These are phyloP conservation scores for Nakazawaea ambrosiae DNA, from an alignment of 805 yeast species.

Conservation along the genomic window DNA sequence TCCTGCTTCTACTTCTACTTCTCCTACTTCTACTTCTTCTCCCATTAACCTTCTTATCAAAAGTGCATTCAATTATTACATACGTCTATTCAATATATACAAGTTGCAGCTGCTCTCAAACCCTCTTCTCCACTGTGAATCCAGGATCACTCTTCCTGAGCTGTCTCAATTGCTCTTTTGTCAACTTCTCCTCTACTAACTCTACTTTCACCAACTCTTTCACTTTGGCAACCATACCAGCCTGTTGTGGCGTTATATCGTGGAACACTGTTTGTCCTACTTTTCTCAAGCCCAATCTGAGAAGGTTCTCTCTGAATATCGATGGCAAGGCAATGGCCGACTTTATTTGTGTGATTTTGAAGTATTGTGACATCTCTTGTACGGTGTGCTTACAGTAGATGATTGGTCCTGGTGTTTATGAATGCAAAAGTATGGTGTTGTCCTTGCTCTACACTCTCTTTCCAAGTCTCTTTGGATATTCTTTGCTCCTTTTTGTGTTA, in stretches of 20 bases:
- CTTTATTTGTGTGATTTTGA: slow-evolving; percentile 68
- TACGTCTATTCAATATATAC: too few species aligned
- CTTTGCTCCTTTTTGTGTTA: too few species aligned
- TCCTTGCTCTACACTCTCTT: too few species aligned
- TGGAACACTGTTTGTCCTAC: slow-evolving; percentile 74
- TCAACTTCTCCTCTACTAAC: slow-evolving; percentile 47
- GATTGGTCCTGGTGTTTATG: too few species aligned
- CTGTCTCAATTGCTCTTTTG: slow-evolving; percentile 43
- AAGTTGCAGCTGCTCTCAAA: not conserved
- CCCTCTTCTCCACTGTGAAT: slow-evolving; percentile 36
- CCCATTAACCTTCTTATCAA: too few species aligned
- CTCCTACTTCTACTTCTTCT: too few species aligned
- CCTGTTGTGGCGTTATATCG: slow-evolving; percentile 66
- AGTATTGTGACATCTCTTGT: too few species aligned
- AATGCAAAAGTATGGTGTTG: too few species aligned
- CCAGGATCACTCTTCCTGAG: slow-evolving; percentile 63
- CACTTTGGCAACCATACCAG: slow-evolving; percentile 76
- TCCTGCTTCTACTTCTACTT: too few species aligned
- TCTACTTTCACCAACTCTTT: slow-evolving; percentile 86
- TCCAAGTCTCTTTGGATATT: too few species aligned
- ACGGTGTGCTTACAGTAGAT: too few species aligned
- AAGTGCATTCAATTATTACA: too few species aligned
- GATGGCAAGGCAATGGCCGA: slow-evolving; percentile 85
- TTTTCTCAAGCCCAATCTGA: slow-evolving; percentile 65
- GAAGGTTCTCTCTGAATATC: slow-evolving; percentile 53